Percentiles rank a stretch among this genome's conserved stretches.
These are phyloP conservation scores for Cryptococcus amylolentus DNA, from an alignment of 1,284 basidiomycete species.

Conservation along the genomic window DNA sequence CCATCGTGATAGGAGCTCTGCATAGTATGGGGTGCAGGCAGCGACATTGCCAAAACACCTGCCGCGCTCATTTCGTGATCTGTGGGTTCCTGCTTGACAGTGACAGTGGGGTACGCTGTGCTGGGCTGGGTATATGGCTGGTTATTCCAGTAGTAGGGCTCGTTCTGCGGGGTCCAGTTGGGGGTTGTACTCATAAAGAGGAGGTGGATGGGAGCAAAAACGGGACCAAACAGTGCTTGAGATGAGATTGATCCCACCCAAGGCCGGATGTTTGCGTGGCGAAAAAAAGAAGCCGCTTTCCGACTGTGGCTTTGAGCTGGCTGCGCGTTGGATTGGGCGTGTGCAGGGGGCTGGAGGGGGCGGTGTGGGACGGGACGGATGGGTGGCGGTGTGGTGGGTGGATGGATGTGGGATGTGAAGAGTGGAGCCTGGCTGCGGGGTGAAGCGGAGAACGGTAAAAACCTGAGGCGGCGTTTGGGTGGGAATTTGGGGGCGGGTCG, in stretches of 20 bases:
- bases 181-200: neutral
- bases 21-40: neutral
- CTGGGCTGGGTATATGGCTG: too few species aligned
- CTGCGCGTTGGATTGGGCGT: too few species aligned
- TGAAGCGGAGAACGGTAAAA: neutral
- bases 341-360: neutral
- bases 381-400: neutral
- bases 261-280: too few species aligned
- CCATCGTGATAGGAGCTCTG: neutral
- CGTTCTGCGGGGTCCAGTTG: neutral
- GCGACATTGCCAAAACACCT: neutral
- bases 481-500: neutral
- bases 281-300: too few species aligned
- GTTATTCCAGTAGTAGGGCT: neutral
- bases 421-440: neutral
- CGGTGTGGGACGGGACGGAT: neutral
- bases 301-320: too few species aligned
- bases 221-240: neutral
- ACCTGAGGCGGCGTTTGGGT: neutral
- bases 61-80: neutral
- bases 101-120: too few species aligned
- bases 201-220: neutral
- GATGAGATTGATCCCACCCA: neutral
- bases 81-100: neutral
- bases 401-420: neutral